Conservation (phyloP, 2,329 filamentous ascomycete genomes). For the Xylaria sp. region DNA sequence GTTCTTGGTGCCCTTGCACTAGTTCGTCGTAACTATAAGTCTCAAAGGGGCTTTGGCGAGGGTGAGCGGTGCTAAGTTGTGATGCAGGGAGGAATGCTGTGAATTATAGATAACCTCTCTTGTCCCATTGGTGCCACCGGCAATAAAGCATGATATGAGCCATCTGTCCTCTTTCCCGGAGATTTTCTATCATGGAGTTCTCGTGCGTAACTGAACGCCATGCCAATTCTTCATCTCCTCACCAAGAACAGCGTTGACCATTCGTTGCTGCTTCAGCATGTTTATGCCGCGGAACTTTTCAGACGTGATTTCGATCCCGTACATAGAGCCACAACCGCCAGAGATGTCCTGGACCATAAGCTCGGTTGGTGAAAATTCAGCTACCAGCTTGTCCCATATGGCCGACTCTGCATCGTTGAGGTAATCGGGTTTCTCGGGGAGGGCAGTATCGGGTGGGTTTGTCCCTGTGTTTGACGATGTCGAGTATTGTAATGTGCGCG, state of each 20-base stretch:
- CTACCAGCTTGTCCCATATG: slow-evolving; percentile 66
- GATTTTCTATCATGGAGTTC: slow-evolving; percentile 55
- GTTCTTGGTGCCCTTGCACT: slow-evolving; percentile 2
- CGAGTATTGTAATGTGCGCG: slow-evolving; percentile 41
- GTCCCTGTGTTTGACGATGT: slow-evolving; percentile 43
- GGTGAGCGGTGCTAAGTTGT: neutral
- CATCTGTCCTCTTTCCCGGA: neutral
- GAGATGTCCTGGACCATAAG: slow-evolving; percentile 81
- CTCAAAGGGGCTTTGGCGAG: slow-evolving; percentile 2
- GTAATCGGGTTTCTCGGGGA: slow-evolving; percentile 59
- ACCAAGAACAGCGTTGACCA: slow-evolving; percentile 79
- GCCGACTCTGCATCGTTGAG: slow-evolving; percentile 67
- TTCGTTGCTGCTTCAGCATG: slow-evolving; percentile 83
- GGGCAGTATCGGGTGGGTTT: slow-evolving; percentile 42
- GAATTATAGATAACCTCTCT: slow-evolving; percentile 3
- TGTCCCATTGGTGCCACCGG: neutral
- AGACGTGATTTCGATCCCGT: slow-evolving; percentile 81
- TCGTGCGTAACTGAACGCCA: slow-evolving; percentile 82
- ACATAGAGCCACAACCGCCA: slow-evolving; percentile 89
- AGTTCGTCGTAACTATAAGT: neutral
- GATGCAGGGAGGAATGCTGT: slow-evolving; percentile 14
- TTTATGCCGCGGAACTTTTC: slow-evolving; percentile 75
- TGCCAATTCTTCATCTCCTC: slow-evolving; percentile 86
- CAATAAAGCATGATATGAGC: neutral
- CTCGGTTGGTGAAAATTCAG: slow-evolving; percentile 62